Evolutionary conservation across 805 yeast genomes (phyloP).

Genomic region (Kodamaea jinghongensis): DNA sequence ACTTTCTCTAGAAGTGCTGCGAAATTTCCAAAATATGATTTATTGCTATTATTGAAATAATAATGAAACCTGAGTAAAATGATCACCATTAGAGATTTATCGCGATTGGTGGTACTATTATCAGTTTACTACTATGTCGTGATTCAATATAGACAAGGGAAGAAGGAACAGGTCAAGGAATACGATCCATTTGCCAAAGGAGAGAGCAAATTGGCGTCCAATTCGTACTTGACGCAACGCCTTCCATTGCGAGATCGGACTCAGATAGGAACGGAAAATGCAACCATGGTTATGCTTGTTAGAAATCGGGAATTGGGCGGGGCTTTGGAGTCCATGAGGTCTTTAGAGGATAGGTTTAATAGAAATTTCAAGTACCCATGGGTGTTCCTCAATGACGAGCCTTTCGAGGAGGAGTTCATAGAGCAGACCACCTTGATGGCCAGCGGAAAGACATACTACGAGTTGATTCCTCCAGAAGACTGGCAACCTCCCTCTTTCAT

Average conservation of each 20-base stretch:
- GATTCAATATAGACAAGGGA: neutral
- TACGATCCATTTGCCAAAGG: constrained; percentile 14
- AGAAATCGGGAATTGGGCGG: constrained; percentile 76
- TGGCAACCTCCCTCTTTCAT: constrained; percentile 42
- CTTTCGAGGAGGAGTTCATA: constrained; percentile 39
- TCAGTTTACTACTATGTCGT: constrained; percentile 11
- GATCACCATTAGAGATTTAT: constrained; percentile 1
- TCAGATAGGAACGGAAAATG: constrained; percentile 64
- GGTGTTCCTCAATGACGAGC: constrained; percentile 45
- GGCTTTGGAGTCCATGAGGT: constrained; percentile 52
- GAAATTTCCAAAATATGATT: constrained; percentile 13
- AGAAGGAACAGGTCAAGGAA: neutral
- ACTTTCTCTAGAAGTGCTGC: constrained; percentile 10
- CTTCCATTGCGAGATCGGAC: constrained; percentile 28
- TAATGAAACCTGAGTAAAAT: constrained; percentile 1
- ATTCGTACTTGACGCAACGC: constrained; percentile 23
- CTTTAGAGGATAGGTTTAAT: constrained; percentile 44
- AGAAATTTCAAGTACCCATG: constrained; percentile 40
- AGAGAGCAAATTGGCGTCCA: constrained; percentile 28
- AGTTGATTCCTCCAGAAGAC: constrained; percentile 37
- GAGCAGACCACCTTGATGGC: constrained; percentile 45
- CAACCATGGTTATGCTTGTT: constrained; percentile 83
- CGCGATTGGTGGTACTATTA: constrained; percentile 9
- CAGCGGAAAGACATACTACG: constrained; percentile 40
- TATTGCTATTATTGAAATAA: neutral